These are phyloP conservation scores for Pseudocercospora crystallina DNA, from an alignment of 2,329 filamentous ascomycete genomes.

Conservation along the genomic window DNA sequence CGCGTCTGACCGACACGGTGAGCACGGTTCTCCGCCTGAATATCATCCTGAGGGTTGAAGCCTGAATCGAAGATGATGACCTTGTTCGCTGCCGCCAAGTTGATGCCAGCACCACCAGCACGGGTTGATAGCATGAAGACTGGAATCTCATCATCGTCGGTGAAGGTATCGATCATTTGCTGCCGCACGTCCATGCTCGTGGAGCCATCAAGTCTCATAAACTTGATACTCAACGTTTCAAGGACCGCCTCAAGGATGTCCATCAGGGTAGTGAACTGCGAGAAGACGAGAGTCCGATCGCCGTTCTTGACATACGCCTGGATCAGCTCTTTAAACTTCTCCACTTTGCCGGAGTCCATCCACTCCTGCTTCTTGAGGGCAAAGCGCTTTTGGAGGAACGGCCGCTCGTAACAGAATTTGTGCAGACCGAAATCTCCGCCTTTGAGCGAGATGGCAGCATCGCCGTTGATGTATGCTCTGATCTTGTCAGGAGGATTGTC, in stretches of 20 bases:
- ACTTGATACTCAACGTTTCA: conserved; percentile 68
- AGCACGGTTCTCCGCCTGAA: conserved; percentile 96
- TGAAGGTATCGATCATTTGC: conserved; percentile 83
- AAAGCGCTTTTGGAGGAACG: conserved; percentile 54
- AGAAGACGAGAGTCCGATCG: conserved; percentile 87
- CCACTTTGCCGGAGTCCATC: conserved; percentile 77
- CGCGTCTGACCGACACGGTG: conserved; percentile 90
- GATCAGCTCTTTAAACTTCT: conserved; percentile 74
- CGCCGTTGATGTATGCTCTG: conserved; percentile 67
- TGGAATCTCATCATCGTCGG: conserved; percentile 70
- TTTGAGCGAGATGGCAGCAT: conserved; percentile 64
- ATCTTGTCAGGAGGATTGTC: conserved; percentile 35
- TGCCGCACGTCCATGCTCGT: conserved; percentile 83
- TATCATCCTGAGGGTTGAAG: conserved; percentile 97
- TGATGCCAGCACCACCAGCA: conserved; percentile 95
- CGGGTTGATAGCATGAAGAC: conserved; percentile 93
- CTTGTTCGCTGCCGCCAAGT: conserved; percentile 92
- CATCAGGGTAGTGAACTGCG: conserved; percentile 87
- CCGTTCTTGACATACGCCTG: conserved; percentile 72
- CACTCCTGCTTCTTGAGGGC: conserved; percentile 61
- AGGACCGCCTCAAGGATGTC: conserved; percentile 86
- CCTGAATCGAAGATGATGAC: conserved; percentile 95
- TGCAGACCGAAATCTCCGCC: conserved; percentile 73
- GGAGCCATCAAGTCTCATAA: conserved; percentile 81
- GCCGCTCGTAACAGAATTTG: conserved; percentile 56